phyloP scores from a whole-genome alignment of 805 yeast species.

The Candida dendrica region DNA sequence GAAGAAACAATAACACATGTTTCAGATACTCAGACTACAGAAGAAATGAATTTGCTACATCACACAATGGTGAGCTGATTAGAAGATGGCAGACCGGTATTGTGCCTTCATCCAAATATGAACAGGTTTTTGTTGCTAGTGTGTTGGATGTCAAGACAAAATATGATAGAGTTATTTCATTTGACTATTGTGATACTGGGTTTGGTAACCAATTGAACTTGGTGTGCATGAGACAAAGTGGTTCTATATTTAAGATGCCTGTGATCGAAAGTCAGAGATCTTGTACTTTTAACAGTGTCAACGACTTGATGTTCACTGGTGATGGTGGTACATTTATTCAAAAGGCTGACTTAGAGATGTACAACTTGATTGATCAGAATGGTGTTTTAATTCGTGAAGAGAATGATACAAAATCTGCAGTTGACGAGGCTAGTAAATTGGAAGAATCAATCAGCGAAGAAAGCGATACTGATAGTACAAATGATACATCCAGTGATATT shows the following conservation, averaged over 20 bases:
- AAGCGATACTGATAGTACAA: conserved; percentile 1
- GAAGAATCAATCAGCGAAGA: not conserved
- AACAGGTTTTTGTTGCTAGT: conserved; percentile 63
- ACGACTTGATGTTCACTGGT: conserved; percentile 57
- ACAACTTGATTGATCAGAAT: conserved; percentile 9
- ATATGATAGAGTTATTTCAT: conserved; percentile 75
- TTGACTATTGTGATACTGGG: conserved; percentile 46
- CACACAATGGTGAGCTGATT: conserved; percentile 70
- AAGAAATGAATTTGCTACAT: conserved; percentile 68
- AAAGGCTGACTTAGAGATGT: conserved; percentile 18
- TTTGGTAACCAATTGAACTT: conserved; percentile 34
- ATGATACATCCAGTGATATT: conserved; percentile 2
- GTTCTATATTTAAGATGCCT: conserved; percentile 76
- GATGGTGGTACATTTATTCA: conserved; percentile 42
- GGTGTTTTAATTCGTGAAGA: not conserved
- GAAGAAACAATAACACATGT: conserved; percentile 56
- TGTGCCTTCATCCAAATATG: conserved; percentile 39
- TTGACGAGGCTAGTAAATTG: conserved; percentile 4
- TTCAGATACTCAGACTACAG: conserved; percentile 61
- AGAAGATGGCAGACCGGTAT: conserved; percentile 75
- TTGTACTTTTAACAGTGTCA: conserved; percentile 58
- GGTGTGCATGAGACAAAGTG: conserved; percentile 87
- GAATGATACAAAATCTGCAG: not conserved
- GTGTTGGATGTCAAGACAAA: conserved; percentile 72
- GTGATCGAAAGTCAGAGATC: conserved; percentile 60